Conservation (phyloP, 768 basidiomycete species). For the Tricholoma flavovirens region DNA sequence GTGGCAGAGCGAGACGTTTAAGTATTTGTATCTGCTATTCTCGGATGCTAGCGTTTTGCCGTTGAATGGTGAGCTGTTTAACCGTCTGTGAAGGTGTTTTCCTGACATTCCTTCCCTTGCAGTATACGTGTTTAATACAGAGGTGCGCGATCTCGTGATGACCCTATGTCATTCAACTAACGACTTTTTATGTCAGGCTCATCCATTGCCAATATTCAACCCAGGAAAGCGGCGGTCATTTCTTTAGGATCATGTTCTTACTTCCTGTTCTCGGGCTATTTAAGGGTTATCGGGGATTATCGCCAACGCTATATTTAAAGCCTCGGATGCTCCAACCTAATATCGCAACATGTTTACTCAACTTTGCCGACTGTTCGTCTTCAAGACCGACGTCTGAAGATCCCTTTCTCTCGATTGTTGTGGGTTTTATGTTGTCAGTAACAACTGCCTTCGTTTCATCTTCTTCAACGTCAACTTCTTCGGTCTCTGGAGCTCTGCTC, state of each 20-base stretch:
- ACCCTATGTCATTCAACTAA: background rate
- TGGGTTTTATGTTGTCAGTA: background rate
- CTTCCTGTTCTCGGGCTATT: background rate
- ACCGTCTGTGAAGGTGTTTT: background rate
- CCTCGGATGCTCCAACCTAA: too few species aligned
- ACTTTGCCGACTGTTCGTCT: background rate
- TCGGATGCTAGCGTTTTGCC: constrained; percentile 71
- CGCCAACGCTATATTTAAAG: background rate
- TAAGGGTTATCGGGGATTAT: background rate
- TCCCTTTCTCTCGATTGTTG: background rate
- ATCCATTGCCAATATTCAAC: constrained; percentile 3
- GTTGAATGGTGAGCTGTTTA: constrained; percentile 53
- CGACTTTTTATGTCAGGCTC: background rate
- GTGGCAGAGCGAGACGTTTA: constrained; percentile 77
- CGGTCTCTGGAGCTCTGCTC: too few species aligned
- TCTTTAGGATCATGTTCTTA: background rate
- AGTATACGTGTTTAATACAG: constrained; percentile 6
- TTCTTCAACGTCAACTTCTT: too few species aligned
- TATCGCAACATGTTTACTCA: too few species aligned
- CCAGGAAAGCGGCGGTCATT: background rate
- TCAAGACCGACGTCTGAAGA: too few species aligned
- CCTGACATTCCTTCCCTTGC: background rate
- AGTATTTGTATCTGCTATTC: constrained; percentile 90
- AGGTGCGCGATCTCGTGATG: background rate
- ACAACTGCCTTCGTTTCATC: background rate